A percentile compares a stretch with the other conserved stretches of the same genome.
These are phyloP conservation scores for Trichomonascaceae sp. DNA, from an alignment of 1,139 yeast genomes.

Conservation along the genomic window DNA sequence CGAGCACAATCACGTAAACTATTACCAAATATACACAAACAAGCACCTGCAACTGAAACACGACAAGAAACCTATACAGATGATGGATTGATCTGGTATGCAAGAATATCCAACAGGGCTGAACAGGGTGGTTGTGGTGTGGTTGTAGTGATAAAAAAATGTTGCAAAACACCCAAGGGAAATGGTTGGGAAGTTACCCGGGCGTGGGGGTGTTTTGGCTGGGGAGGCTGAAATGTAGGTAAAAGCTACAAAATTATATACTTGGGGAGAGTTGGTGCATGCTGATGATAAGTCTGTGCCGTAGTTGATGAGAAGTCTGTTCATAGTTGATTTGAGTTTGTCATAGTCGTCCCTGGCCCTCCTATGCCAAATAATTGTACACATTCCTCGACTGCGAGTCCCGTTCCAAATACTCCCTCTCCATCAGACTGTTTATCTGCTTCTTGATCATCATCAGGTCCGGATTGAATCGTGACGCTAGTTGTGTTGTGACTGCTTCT, in stretches of 20 bases:
- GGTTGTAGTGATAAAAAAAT: conserved; percentile 5
- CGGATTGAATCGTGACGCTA: conserved; percentile 62
- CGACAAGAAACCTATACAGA: conserved; percentile 8
- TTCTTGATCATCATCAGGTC: conserved; percentile 63
- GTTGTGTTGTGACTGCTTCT: conserved; percentile 58
- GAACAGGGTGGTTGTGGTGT: conserved; percentile 7
- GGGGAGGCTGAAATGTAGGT: too few relatives aligned
- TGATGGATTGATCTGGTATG: conserved; percentile 5
- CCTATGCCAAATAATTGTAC: conserved; percentile 65
- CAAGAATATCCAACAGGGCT: conserved; percentile 7
- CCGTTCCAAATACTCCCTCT: conserved; percentile 75
- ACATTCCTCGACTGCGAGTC: conserved; percentile 54
- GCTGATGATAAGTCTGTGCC: too few relatives aligned
- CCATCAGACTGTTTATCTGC: conserved; percentile 74
- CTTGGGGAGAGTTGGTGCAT: too few relatives aligned
- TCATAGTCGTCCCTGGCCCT: too few relatives aligned
- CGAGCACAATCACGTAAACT: neutral
- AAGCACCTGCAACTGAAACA: conserved; percentile 4
- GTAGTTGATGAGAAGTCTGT: neutral
- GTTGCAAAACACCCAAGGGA: conserved; percentile 6
- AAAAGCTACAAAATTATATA: too few relatives aligned
- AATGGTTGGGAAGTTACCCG: conserved; percentile 7
- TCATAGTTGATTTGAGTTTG: neutral
- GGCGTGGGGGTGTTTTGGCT: too few relatives aligned
- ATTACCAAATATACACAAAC: conserved; percentile 1